Base-by-base conservation (phyloP, 1,284 basidiomycete species). In the Leccinum colubrinum region DNA sequence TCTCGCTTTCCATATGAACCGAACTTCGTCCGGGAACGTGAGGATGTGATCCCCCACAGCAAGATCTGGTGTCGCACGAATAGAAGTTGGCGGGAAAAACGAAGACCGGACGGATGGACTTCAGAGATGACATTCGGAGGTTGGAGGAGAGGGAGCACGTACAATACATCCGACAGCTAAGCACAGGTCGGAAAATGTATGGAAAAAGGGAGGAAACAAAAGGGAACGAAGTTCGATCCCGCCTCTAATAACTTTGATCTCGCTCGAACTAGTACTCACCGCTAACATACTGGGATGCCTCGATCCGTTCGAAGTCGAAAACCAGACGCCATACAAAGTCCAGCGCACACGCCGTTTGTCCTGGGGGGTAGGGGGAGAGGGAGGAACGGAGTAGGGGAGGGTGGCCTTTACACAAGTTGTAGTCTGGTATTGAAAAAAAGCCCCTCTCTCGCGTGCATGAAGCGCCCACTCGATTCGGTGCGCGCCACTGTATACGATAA, bases 11-110 rank as follows among this genome's bases (percentile, higher is more conserved):
- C 83, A 84, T 17, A 84, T 74, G 33, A 78, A 68, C 58, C 72
- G 64, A 14, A 82, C 74, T 68, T 84, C 83, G 41, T 81, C 79
- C 17, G 70, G 69, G 20, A 84, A 71, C 0, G 81, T 80, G 53
- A 84, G 68, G 25, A 79, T 52, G 63, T 84, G 80, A 62, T 84
- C 80, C 67, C 81, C 8, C 8, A 84, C 30, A 84, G 64, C 15
- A 83, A 68, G 43, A 81, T 65, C 79, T 81, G 43, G 48, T 1
- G 48, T 50, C 22, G 48, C 22, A 50, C 41, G 41, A 43, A 11
- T 3, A 43, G 7, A 43, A 0, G n/a, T 17, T 17, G 41, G 41
- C 41, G 9, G 39, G 39, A 41, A 41, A 41, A 41, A 41, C 15
- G 39, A 41, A 43, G 9, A 43, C 5, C 41, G 1, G 8, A 43